These are phyloP conservation scores for Plasmodium blacklocki DNA, from an alignment of 169 alveolate genomes.

Conservation along the genomic window DNA sequence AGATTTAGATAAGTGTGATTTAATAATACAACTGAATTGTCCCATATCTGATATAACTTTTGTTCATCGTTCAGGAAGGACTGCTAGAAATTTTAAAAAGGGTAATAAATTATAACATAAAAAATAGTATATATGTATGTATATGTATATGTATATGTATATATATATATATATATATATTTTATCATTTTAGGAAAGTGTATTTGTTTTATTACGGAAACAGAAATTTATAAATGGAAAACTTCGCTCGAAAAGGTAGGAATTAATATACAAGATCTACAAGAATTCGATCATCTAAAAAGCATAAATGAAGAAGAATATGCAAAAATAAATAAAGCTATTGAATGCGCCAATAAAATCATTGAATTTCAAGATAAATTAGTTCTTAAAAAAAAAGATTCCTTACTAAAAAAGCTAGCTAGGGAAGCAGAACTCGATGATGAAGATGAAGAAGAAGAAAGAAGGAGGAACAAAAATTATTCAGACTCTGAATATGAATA, in stretches of 20 bases:
- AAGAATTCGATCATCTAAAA: conserved; percentile 40
- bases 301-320: conserved; percentile 12
- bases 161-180: conserved; percentile 1
- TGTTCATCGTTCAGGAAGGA: conserved; percentile 96
- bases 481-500: conserved; percentile 50
- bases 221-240: conserved; percentile 38
- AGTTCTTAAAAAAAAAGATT: conserved; percentile 14
- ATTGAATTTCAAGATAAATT: conserved; percentile 39
- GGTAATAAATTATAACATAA: conserved; percentile 80
- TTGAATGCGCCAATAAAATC: conserved; percentile 38
- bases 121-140: neutral
- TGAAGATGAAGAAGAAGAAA: conserved; percentile 19
- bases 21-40: conserved; percentile 93
- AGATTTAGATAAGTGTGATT: conserved; percentile 94
- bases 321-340: conserved; percentile 26
- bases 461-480: neutral
- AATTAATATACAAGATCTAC: conserved; percentile 24
- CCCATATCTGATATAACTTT: conserved; percentile 93
- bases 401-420: conserved; percentile 34
- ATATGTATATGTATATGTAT: conserved; percentile 4
- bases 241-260: conserved; percentile 47
- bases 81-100: conserved; percentile 94
- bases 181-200: conserved; percentile 40
- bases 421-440: conserved; percentile 52
- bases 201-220: conserved; percentile 59